Percentiles rank a stretch among this genome's conserved stretches.
phyloP scores from a whole-genome alignment of 202 grass and related monocot species.

The Hordeum pubiflorum region DNA sequence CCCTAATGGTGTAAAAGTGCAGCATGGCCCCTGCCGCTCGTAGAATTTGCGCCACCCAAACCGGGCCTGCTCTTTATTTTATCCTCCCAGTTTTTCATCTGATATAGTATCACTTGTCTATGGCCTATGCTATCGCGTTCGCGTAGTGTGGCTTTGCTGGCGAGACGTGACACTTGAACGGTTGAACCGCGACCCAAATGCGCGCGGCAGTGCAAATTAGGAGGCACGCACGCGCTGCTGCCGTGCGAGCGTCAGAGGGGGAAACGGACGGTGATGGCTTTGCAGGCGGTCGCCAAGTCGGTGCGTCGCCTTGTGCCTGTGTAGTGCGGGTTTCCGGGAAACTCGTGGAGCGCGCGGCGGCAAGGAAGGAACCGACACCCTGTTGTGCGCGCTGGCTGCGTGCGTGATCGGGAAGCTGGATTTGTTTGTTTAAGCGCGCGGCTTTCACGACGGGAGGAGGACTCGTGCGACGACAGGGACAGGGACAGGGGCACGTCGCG shows the following conservation, averaged over 20 bases:
- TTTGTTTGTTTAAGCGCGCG: slow-evolving; percentile 1
- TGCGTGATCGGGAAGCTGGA: not conserved
- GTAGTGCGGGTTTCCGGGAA: not conserved
- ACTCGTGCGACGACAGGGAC: not conserved
- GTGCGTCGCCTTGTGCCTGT: not conserved
- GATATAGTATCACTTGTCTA: not conserved
- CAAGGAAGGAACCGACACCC: not conserved
- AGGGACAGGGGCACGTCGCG: not conserved
- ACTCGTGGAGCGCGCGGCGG: not conserved
- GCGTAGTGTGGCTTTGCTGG: not conserved
- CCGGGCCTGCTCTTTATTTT: not conserved
- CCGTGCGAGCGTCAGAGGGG: too few relatives aligned
- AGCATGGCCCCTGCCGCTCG: not conserved
- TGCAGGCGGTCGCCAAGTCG: too few relatives aligned
- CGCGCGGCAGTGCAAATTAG: not conserved
- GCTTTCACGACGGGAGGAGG: not conserved
- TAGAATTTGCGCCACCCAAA: not conserved
- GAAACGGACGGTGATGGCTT: too few relatives aligned
- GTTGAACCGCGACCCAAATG: not conserved
- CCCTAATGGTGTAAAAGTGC: not conserved
- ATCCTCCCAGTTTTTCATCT: not conserved
- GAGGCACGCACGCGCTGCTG: too few relatives aligned
- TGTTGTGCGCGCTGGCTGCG: not conserved
- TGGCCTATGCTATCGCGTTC: too few relatives aligned
- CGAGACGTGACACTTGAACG: not conserved